These are phyloP conservation scores for Quercus tomentella DNA, from an alignment of 331 rosid species.

Conservation along the genomic window DNA sequence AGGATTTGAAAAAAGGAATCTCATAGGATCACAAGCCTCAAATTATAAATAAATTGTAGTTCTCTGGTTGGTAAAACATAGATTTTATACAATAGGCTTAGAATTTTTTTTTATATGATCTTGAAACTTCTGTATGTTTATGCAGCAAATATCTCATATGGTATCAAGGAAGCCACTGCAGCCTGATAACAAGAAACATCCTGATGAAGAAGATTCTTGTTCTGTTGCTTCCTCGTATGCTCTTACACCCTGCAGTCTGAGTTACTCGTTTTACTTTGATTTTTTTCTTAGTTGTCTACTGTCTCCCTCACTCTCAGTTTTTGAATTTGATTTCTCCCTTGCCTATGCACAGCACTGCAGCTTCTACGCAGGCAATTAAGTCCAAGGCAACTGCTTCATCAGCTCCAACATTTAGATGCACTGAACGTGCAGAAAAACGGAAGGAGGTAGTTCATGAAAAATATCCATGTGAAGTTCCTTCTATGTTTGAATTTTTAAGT, in stretches of 20 bases:
- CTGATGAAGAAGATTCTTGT: slow-evolving; percentile 88
- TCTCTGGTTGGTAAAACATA: background rate
- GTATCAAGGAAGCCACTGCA: slow-evolving; percentile 64
- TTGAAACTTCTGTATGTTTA: slow-evolving; percentile 23
- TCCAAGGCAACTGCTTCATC: slow-evolving; percentile 58
- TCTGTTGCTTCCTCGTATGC: slow-evolving; percentile 86
- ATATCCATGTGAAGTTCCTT: slow-evolving; percentile 17
- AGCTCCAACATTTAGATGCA: slow-evolving; percentile 72
- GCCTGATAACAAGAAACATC: slow-evolving; percentile 78
- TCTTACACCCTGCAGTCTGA: slow-evolving; percentile 26
- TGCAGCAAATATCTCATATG: slow-evolving; percentile 61
- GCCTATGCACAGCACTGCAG: slow-evolving; percentile 44
- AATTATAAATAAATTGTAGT: background rate
- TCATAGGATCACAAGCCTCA: background rate
- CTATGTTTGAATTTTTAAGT: slow-evolving; percentile 5
- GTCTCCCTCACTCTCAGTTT: slow-evolving; percentile 14
- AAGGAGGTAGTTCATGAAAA: slow-evolving; percentile 55
- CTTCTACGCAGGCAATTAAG: slow-evolving; percentile 46
- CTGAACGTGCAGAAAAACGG: slow-evolving; percentile 86
- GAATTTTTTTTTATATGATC: background rate
- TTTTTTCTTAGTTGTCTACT: slow-evolving; percentile 5
- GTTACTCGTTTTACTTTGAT: background rate
- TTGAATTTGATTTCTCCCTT: slow-evolving; percentile 35
- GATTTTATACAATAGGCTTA: background rate
- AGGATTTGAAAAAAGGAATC: background rate